Evolutionary conservation across 331 rosid genomes (phyloP).

Genomic region (Malus hybrid): DNA sequence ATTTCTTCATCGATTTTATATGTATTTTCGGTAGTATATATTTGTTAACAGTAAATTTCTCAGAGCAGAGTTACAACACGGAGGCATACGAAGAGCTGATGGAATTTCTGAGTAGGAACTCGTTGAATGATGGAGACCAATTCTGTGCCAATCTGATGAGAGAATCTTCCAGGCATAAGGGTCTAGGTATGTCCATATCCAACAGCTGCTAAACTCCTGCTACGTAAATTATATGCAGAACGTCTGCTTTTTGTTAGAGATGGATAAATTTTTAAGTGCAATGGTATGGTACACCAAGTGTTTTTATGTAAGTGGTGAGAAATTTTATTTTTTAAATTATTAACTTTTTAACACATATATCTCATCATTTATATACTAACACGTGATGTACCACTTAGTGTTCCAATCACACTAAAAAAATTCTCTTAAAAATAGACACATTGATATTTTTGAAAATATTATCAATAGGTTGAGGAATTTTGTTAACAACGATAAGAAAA

Average conservation of each 20-base stretch:
- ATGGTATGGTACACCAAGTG: too few species aligned
- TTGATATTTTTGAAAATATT: too few species aligned
- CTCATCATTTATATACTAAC: too few species aligned
- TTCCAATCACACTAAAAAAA: too few species aligned
- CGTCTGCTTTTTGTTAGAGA: rapidly evolving
- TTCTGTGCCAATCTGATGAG: slow-evolving; percentile 76
- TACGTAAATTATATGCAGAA: too few species aligned
- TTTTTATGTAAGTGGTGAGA: too few species aligned
- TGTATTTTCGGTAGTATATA: not conserved
- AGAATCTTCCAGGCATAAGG: slow-evolving; percentile 81
- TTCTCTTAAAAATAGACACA: too few species aligned
- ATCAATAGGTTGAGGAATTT: not conserved
- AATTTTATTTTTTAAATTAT: too few species aligned
- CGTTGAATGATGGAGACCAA: slow-evolving; percentile 81
- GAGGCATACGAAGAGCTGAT: slow-evolving; percentile 80
- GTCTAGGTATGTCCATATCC: slow-evolving; percentile 40
- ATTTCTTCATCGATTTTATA: not conserved
- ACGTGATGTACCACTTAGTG: too few species aligned
- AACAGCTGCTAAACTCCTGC: not conserved
- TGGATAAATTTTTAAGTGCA: too few species aligned
- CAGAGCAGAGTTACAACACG: slow-evolving; percentile 68
- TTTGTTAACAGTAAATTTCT: slow-evolving; percentile 10
- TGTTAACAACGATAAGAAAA: too few species aligned
- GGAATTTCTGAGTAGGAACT: slow-evolving; percentile 60
- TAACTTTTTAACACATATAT: too few species aligned